phyloP scores from a whole-genome alignment of 169 alveolate species.

The Plasmodium ovale region DNA sequence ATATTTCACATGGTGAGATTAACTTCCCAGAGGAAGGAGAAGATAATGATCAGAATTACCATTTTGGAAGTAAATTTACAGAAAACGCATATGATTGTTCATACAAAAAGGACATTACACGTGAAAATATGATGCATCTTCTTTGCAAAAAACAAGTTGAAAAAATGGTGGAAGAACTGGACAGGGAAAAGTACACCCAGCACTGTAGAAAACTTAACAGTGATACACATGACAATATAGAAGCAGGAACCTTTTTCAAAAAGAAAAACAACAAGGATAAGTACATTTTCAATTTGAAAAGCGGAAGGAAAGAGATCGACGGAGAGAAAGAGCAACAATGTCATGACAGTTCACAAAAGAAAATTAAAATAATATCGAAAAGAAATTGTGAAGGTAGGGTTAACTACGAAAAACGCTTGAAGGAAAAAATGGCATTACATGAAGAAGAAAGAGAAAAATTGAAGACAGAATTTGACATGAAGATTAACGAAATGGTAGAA shows the following conservation, averaged over 20 bases:
- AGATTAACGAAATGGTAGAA: slow-evolving; percentile 16
- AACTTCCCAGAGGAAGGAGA: no score
- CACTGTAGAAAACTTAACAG: no score
- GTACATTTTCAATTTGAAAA: slow-evolving; percentile 44
- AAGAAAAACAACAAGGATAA: background rate
- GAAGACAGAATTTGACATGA: slow-evolving; percentile 7
- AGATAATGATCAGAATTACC: background rate
- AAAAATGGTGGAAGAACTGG: no score
- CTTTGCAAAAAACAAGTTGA: no score
- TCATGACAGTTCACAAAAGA: background rate
- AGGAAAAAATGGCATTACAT: slow-evolving; percentile 8
- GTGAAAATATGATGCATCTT: no score
- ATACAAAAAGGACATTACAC: no score
- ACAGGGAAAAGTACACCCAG: no score
- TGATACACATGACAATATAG: no score
- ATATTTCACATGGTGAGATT: no score
- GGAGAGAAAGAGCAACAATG: background rate
- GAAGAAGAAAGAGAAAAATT: slow-evolving; percentile 49
- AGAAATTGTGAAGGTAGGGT: background rate
- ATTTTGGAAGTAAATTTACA: background rate
- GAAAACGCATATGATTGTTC: no score
- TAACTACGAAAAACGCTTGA: slow-evolving; percentile 5
- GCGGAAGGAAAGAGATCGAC: slow-evolving; percentile 14
- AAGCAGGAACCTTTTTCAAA: no score
- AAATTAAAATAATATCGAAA: background rate